Percentiles rank a stretch among this genome's conserved stretches.
Evolutionary conservation across 345 rosid genomes (phyloP).

Genomic region (Mallotus nudiflorus): DNA sequence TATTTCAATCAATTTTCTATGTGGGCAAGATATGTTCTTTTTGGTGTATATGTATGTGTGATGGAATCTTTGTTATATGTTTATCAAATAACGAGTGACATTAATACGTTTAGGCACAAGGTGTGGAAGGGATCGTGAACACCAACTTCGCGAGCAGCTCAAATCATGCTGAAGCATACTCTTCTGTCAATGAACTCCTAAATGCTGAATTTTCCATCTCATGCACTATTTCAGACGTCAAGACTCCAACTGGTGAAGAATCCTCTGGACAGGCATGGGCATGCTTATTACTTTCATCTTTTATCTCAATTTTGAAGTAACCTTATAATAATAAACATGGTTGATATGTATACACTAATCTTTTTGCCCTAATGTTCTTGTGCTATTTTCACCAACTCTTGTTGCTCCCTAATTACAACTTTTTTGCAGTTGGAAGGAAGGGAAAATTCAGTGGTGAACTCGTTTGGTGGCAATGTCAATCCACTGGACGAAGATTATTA

Average conservation of each 20-base stretch:
- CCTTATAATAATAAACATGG: background rate
- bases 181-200: constrained; percentile 5
- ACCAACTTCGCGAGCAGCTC: background rate
- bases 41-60: background rate
- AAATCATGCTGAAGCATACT: background rate
- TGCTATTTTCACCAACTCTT: too few species aligned
- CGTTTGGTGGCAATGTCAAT: background rate
- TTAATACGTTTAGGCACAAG: constrained; percentile 16
- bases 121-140: background rate
- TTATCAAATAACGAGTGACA: background rate
- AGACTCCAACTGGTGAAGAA: constrained; percentile 9
- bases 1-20: background rate
- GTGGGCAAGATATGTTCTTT: too few species aligned
- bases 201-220: constrained; percentile 9
- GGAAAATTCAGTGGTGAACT: background rate
- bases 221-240: background rate
- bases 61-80: background rate
- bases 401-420: background rate
- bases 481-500: background rate
- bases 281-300: background rate
- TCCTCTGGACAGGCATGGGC: constrained; percentile 26
- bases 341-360: too few species aligned
- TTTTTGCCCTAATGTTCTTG: background rate
- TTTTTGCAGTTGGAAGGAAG: background rate
- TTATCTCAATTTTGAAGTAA: background rate